Conservation (phyloP, 2,329 filamentous ascomycete species). For the Septoria petroselini region DNA sequence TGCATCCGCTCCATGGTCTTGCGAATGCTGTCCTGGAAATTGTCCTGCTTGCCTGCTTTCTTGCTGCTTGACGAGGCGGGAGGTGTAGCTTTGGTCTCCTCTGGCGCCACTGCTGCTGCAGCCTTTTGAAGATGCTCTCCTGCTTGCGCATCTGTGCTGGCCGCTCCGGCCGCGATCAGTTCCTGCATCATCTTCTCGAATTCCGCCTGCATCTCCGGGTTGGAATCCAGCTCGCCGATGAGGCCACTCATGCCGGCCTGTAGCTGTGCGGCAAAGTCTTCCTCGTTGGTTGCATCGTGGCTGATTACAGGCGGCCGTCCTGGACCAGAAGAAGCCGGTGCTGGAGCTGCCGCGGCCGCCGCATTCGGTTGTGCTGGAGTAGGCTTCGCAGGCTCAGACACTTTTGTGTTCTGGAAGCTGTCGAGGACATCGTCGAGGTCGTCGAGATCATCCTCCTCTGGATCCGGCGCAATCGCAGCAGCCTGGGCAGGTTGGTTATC, state of each 20-base stretch:
- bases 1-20: slow-evolving; percentile 97
- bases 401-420: slow-evolving; percentile 70
- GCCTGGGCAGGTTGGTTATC: slow-evolving; percentile 30
- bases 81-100: slow-evolving; percentile 22
- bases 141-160: slow-evolving; percentile 36
- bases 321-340: slow-evolving; percentile 41
- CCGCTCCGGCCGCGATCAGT: slow-evolving; percentile 54
- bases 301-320: slow-evolving; percentile 36
- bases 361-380: slow-evolving; percentile 29
- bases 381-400: slow-evolving; percentile 39
- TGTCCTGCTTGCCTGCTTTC: slow-evolving; percentile 40
- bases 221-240: slow-evolving; percentile 63
- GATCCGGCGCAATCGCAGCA: slow-evolving; percentile 60
- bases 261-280: slow-evolving; percentile 80
- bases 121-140: slow-evolving; percentile 36
- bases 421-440: slow-evolving; percentile 95
- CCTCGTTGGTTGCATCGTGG: slow-evolving; percentile 49
- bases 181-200: slow-evolving; percentile 56
- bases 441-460: slow-evolving; percentile 87
- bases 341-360: slow-evolving; percentile 30
- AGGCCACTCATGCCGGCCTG: slow-evolving; percentile 85
- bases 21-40: slow-evolving; percentile 89
- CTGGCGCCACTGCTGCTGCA: slow-evolving; percentile 32
- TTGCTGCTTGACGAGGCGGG: slow-evolving; percentile 5
- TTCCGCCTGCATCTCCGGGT: slow-evolving; percentile 69